Conservation (phyloP, 257 asterid species). For the Ehretia macrophylla region DNA sequence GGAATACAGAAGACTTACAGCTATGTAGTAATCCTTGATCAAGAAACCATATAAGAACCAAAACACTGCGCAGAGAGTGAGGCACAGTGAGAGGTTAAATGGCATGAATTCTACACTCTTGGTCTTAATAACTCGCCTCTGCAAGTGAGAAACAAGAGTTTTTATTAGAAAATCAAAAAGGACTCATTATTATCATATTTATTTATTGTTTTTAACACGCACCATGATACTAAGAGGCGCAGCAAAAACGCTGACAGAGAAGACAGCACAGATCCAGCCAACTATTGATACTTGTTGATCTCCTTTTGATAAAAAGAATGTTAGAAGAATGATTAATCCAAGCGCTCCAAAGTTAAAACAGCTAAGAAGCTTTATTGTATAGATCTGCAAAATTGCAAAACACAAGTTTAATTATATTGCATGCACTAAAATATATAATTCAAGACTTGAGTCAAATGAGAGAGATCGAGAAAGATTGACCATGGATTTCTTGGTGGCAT, state of each 20-base stretch:
- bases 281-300: slow-evolving; percentile 30
- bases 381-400: slow-evolving; percentile 55
- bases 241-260: slow-evolving; percentile 64
- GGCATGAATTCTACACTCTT: slow-evolving; percentile 91
- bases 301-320: slow-evolving; percentile 22
- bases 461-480: slow-evolving; percentile 11
- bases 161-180: too few relatives aligned
- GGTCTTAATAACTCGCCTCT: slow-evolving; percentile 55
- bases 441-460: too few relatives aligned
- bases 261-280: slow-evolving; percentile 80
- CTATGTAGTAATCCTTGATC: slow-evolving; percentile 58
- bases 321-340: slow-evolving; percentile 31
- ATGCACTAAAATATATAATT: too few relatives aligned
- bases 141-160: background rate
- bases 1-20: slow-evolving; percentile 44
- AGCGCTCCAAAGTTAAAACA: slow-evolving; percentile 32
- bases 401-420: too few relatives aligned
- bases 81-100: slow-evolving; percentile 57
- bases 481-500: slow-evolving; percentile 52
- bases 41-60: slow-evolving; percentile 79
- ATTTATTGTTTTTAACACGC: background rate
- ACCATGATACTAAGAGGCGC: slow-evolving; percentile 89
- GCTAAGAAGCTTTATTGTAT: slow-evolving; percentile 39
- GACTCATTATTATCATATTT: too few relatives aligned
- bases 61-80: slow-evolving; percentile 60